Evolutionary conservation across 495 filamentous ascomycete species (phyloP), one percentile per base, ranked within the genome.

Genomic region (Alectoria sarmentosa): DNA sequence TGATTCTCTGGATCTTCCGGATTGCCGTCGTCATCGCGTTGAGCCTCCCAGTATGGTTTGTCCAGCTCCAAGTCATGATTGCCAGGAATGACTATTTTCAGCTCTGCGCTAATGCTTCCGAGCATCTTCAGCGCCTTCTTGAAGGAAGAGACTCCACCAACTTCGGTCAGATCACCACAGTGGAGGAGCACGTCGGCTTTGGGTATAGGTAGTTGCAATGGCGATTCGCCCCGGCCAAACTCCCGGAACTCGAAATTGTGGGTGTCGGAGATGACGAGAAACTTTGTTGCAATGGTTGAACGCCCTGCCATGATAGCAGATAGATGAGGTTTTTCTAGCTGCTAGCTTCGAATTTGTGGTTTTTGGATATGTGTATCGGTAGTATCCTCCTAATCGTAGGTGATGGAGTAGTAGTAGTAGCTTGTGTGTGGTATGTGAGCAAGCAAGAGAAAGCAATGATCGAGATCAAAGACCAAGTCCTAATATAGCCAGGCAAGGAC

Each of bases 51-150:
- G 69, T 79, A 80, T 6, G 79, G 70, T 48, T 73, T 72, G 69
- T 93, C 88, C 5, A 92, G 82, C 0, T 83, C 82, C 63, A 88
- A 80, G 70, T 92, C 90, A 74, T 92, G 90, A 73, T 92, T 92
- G 0, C 90, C 90, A 5, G 90, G 84, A 49, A 94, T 91, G 54
- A 91, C 83, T 34, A 94, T 74, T 65, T 92, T 94, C 6, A 91
- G 73, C 26, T 87, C 82, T 0, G 89, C 88, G 9, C 83, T 69
- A 61, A 86, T 81, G 1, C 60, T 67, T 21, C 71, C 70, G 19
- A 94, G 76, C 70, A 89, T 79, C 4, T 75, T 60, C 28, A 92
- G 68, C 13, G 79, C 75, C 10, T 68, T 63, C 19, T 76, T 71
- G 69, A 86, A 86, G 67, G 90, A 83, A 48, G 71, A 58, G 4